Evolutionary conservation across 2,329 filamentous ascomycete genomes (phyloP).

Genomic region (Neopestalotiopsis sp.): DNA sequence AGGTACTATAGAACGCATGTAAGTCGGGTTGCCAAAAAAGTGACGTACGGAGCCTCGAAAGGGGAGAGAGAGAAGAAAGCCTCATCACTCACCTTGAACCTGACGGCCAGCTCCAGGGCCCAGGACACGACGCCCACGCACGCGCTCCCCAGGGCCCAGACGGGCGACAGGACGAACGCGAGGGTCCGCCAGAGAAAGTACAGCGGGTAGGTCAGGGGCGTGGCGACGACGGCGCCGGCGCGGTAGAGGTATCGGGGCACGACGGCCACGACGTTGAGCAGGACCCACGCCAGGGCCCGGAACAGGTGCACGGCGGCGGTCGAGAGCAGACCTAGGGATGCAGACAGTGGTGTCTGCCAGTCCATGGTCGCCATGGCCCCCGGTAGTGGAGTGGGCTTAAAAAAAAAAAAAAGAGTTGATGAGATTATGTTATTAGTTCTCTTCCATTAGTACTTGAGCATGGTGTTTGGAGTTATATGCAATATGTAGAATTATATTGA

Average conservation of each 20-base stretch:
- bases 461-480: no score
- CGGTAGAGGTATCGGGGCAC: background rate
- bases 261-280: background rate
- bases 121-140: conserved; percentile 22
- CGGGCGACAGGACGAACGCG: conserved; percentile 34
- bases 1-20: conserved; percentile 28
- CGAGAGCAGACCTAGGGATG: background rate
- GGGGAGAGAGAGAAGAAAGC: background rate
- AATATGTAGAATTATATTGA: no score
- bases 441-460: no score
- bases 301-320: background rate
- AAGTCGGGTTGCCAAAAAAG: background rate
- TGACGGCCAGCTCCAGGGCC: conserved; percentile 26
- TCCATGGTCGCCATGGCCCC: conserved; percentile 1
- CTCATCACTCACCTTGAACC: conserved; percentile 31
- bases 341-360: conserved; percentile 11
- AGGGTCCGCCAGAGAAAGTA: conserved; percentile 29
- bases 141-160: conserved; percentile 27
- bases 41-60: background rate
- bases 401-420: background rate
- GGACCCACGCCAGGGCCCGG: background rate
- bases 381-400: background rate
- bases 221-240: conserved; percentile 28
- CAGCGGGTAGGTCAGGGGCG: conserved; percentile 34
- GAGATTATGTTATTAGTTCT: background rate